Evolutionary conservation across 768 basidiomycete species (phyloP), one percentile per base, ranked within the genome.

Genomic region (Lanmaoa rubissima): DNA sequence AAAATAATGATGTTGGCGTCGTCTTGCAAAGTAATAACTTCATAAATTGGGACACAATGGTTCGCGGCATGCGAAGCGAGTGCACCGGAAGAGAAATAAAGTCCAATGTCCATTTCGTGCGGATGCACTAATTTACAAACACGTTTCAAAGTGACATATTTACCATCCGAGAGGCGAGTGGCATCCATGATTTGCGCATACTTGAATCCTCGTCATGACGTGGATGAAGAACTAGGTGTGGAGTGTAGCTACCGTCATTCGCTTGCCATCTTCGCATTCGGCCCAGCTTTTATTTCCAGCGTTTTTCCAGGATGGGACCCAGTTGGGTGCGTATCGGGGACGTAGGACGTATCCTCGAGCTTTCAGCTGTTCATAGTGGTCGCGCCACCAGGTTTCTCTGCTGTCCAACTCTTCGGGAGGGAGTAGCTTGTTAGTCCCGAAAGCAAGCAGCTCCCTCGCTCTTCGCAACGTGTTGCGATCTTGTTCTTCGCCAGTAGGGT

Each of bases 71-170:
- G 16, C 6, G 40, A 14, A 8, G 28, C 14, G 5, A 58, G 16
- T 8, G 16, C 3, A 17, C 3, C 8, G 4, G 12, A 35, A 1
- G 60, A 58, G 58, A 59, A 66, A 9, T 59, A 64, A 59, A 66
- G 34, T 0, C 50, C 54, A 16, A 78, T 74, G 0, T 63, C 60
- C 3, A 65, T 1, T 46, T 78, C 74, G 4, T 64, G 38, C 1
- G 69, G 61, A 53, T 62, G 54, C 0, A 45, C 38, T 3, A 39
- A 19, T 31, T 53, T 57, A 0, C 54, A 6, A 0, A 70, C 44
- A 16, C 50, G 45, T 43, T 76, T 76, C 31, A 78, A 51, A 17
- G 62, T 52, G 9, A 78, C 71, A 4, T 32, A 52, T 9, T 49
- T 47, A 13, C 65, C 65, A 51, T 76, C 72, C 4, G 38, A n/a